Conservation (phyloP, 1,139 yeast genomes). For the Candida sp. region DNA sequence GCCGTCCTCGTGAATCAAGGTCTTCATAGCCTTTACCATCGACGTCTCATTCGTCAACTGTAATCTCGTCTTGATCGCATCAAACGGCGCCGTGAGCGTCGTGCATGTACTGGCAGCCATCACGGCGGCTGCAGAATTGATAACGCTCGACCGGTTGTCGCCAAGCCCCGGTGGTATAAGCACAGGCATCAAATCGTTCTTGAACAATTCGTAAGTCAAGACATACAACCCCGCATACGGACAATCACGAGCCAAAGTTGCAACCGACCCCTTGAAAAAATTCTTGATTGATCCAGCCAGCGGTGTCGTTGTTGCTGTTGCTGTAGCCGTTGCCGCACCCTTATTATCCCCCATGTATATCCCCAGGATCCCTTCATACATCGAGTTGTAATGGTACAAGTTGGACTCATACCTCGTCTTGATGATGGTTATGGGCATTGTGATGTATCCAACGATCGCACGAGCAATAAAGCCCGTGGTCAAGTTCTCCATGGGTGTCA, state of each 20-base stretch:
- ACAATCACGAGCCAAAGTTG: constrained; percentile 89
- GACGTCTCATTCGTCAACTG: constrained; percentile 51
- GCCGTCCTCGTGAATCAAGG: constrained; percentile 55
- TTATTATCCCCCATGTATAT: constrained; percentile 44
- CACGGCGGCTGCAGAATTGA: constrained; percentile 75
- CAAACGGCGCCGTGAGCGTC: constrained; percentile 92
- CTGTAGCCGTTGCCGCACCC: background rate
- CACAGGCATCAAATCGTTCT: constrained; percentile 38
- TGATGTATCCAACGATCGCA: constrained; percentile 80
- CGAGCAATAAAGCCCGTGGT: constrained; percentile 81
- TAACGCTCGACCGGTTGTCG: constrained; percentile 46
- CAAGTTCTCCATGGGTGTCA: constrained; percentile 73
- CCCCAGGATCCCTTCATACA: constrained; percentile 63
- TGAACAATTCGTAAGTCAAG: constrained; percentile 78
- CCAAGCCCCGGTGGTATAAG: constrained; percentile 12
- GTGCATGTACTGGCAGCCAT: constrained; percentile 83
- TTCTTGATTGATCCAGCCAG: constrained; percentile 46
- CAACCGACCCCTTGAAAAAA: constrained; percentile 86
- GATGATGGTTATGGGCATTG: constrained; percentile 97
- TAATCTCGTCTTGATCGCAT: constrained; percentile 90
- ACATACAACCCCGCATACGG: constrained; percentile 97
- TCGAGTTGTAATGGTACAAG: constrained; percentile 68
- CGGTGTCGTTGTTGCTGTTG: background rate
- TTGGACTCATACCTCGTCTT: constrained; percentile 90
- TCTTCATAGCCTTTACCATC: constrained; percentile 30